phyloP scores from a whole-genome alignment of 768 basidiomycete genomes.

The Hypholoma fasciculare region DNA sequence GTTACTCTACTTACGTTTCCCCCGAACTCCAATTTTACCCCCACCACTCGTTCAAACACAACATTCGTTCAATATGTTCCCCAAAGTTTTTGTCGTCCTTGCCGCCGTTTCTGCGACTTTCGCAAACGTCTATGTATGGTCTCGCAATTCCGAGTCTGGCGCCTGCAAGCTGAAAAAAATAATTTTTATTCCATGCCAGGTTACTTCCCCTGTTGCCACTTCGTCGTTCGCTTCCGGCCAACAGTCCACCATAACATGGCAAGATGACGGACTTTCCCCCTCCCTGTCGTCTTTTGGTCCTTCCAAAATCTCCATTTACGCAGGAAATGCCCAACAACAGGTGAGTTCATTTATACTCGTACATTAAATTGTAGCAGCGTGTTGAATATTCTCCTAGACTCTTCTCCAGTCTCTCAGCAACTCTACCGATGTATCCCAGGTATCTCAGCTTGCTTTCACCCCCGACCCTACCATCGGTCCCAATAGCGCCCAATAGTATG shows the following conservation, averaged over 20 bases:
- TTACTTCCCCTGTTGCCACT: constrained; percentile 52
- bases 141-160: constrained; percentile 1
- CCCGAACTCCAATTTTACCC: not conserved
- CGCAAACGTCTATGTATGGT: constrained; percentile 54
- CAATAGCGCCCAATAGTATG: constrained; percentile 55
- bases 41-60: not conserved
- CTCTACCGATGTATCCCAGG: constrained; percentile 52
- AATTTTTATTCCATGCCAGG: constrained; percentile 31
- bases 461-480: constrained; percentile 55
- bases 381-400: constrained; percentile 37
- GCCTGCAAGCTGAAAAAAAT: constrained; percentile 1
- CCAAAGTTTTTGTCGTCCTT: constrained; percentile 46
- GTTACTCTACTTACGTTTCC: not conserved
- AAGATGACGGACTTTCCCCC: constrained; percentile 52
- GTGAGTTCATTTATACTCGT: constrained; percentile 29
- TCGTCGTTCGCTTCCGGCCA: constrained; percentile 53
- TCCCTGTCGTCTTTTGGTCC: constrained; percentile 50
- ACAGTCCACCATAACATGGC: constrained; percentile 53
- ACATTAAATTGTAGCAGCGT: not conserved
- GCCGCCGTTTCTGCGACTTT: constrained; percentile 52
- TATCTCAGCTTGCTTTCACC: constrained; percentile 48
- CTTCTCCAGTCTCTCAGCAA: constrained; percentile 50
- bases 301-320: constrained; percentile 57
- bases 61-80: constrained; percentile 43
- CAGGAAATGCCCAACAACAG: constrained; percentile 63